Base-by-base conservation (phyloP, 176 grass and related monocot species). In the Otatea glauca region DNA sequence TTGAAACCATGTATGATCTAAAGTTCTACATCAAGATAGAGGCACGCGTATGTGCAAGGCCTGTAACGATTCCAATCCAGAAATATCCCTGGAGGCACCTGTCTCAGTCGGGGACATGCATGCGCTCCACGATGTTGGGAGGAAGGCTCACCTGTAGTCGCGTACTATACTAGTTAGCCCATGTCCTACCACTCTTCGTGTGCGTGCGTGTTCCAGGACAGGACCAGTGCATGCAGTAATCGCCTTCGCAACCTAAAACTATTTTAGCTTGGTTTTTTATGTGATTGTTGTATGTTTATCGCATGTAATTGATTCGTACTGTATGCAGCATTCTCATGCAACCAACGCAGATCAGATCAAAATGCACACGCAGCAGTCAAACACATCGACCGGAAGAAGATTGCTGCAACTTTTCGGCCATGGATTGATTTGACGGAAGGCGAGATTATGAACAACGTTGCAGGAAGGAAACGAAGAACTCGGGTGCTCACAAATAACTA, bases 391-490 rank as follows among this genome's bases (percentile, higher is more conserved):
- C 12, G 24, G 4, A 25, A 50, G 7, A 78, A 39, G 17, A 24
- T 48, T 41, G 66, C 84, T 78, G 61, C 43, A 65, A 73, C 27
- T 62, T 55, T 43, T n/a, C 60, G 44, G 48, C 45, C 55, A 72
- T 86, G 55, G 67, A 71, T 80, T 67, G 48, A 43, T 48, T 42
- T 50, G n/a, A 41, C 34, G 45, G 68, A 65, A 53, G 67, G 76
- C 84, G 53, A 72, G 68, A 41, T 86, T 55, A 55, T 77, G 75
- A 25, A 86, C 75, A 86, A 65, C 25, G 56, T 80, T 51, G 60
- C 77, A 81, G 70, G 24, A 68, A 32, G 70, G 43, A 65, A 21
- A 21, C 17, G 27, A 80, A 65, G 7, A 58, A 58, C 21, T 58
- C 53, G 16, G 21, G 55, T 9, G 55, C 54, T 58, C 55, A 14